phyloP scores from a whole-genome alignment of 768 basidiomycete species.

The Hypsizygus marmoreus region DNA sequence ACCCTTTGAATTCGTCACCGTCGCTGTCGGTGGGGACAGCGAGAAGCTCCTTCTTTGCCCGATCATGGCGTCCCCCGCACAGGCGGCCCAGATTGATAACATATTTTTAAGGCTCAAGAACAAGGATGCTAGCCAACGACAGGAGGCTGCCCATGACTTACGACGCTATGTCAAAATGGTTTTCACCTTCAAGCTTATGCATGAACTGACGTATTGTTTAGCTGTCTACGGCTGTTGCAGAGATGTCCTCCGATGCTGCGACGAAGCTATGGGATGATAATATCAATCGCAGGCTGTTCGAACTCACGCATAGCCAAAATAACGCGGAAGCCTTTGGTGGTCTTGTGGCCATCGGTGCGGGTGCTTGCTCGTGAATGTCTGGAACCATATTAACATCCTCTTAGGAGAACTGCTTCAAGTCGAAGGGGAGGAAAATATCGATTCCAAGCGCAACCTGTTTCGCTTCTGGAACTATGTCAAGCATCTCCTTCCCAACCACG shows the following conservation, averaged over 20 bases:
- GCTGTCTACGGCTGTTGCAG: slow-evolving; percentile 74
- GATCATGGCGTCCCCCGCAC: slow-evolving; percentile 63
- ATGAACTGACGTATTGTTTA: slow-evolving; percentile 28
- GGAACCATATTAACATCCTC: slow-evolving; percentile 9
- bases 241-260: slow-evolving; percentile 81
- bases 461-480: slow-evolving; percentile 93
- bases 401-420: slow-evolving; percentile 74
- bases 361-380: not conserved
- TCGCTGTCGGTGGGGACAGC: too few relatives aligned
- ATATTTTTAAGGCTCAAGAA: slow-evolving; percentile 71
- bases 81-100: slow-evolving; percentile 59
- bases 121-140: slow-evolving; percentile 63
- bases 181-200: slow-evolving; percentile 2
- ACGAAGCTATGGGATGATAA: slow-evolving; percentile 86
- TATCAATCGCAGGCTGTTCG: slow-evolving; percentile 78
- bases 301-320: slow-evolving; percentile 81
- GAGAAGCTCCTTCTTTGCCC: slow-evolving; percentile 7
- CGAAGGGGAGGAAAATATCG: slow-evolving; percentile 78
- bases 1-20: too few relatives aligned
- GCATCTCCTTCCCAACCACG: slow-evolving; percentile 85
- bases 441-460: slow-evolving; percentile 79
- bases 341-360: slow-evolving; percentile 81
- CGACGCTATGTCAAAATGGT: slow-evolving; percentile 69
- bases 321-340: slow-evolving; percentile 84
- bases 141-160: slow-evolving; percentile 70